Base-by-base conservation (phyloP, 1,284 basidiomycete genomes). In the Volvariella surrecta region DNA sequence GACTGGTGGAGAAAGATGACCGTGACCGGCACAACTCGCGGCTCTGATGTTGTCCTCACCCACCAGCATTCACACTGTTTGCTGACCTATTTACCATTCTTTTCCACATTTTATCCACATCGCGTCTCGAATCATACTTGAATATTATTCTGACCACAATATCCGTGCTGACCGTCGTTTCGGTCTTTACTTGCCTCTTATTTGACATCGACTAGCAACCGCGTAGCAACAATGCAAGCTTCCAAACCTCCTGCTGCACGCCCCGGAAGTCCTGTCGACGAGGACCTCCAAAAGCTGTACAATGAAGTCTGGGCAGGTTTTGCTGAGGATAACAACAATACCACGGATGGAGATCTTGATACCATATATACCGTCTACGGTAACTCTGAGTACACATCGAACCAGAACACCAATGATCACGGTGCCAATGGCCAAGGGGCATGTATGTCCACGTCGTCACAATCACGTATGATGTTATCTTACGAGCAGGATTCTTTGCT, bases 251-350 rank as follows among this genome's bases (percentile, higher is more conserved):
- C 39, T 30, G 48, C 50, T 50, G 30, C 50, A 51, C 59, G 63
- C 37, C 56, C 61, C 22, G 48, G 47, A 34, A 64, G 66, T 45
- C 67, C 77, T 13, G 72, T 71, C 46, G 82, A 85, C 51, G 78
- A 79, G 51, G 82, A 84, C 54, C 68, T 86, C 6, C 75, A 79
- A 50, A 67, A 70, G 49, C 72, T 86, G 40, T 86, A 85, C 59
- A 74, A 82, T 47, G 76, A 82, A 60, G 81, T 86, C 18, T 78
- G 78, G 69, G 74, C 73, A 21, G 73, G 73, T 40, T 86, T 81
- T 55, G 61, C 67, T 24, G 71, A 75, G 21, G 64, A 66, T 22
- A 43, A 46, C 2, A 43, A 52, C 13, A 40, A 48, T 16, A 39
- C 47, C 32, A 42, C 54, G 10, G 55, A 61, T 32, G 57, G 54